A percentile compares a stretch with the other conserved stretches of the same genome.
Evolutionary conservation across 345 rosid species (phyloP).

Genomic region (Arabidopsis suecica): DNA sequence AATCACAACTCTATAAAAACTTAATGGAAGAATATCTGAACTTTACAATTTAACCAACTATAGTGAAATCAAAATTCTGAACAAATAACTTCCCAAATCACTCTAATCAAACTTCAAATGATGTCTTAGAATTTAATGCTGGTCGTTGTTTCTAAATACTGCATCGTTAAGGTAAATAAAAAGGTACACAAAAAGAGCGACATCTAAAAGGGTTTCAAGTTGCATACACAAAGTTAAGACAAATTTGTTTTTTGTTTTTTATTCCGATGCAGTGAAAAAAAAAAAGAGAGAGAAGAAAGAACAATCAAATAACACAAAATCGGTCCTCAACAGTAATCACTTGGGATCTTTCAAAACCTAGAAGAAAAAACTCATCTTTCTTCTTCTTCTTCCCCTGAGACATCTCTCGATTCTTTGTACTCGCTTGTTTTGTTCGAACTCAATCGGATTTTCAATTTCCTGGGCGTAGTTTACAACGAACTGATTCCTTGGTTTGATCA

Average conservation of each 20-base stretch:
- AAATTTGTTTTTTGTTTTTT: background rate
- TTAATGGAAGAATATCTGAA: background rate
- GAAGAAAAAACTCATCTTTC: constrained; percentile 28
- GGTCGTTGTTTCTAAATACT: constrained; percentile 36
- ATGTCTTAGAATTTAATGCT: constrained; percentile 23
- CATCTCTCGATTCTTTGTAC: constrained; percentile 28
- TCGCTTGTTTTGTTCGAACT: constrained; percentile 15
- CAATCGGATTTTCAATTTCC: constrained; percentile 30
- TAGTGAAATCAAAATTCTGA: background rate
- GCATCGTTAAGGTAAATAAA: constrained; percentile 20
- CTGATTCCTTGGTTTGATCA: constrained; percentile 34
- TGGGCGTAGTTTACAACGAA: constrained; percentile 27
- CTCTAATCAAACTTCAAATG: constrained; percentile 28
- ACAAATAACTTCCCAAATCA: constrained; percentile 12
- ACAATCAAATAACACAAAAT: constrained; percentile 36
- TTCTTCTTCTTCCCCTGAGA: background rate
- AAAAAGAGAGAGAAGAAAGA: constrained; percentile 14
- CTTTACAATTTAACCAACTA: background rate
- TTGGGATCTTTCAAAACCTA: constrained; percentile 38
- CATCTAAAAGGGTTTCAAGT: constrained; percentile 22
- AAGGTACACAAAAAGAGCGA: background rate
- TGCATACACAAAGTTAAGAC: constrained; percentile 14
- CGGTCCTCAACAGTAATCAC: constrained; percentile 42
- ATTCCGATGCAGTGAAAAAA: constrained; percentile 20
- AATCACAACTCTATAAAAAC: background rate